These are phyloP conservation scores for Xylariaceae sp. DNA, from an alignment of 2,329 filamentous ascomycete genomes.

Conservation along the genomic window DNA sequence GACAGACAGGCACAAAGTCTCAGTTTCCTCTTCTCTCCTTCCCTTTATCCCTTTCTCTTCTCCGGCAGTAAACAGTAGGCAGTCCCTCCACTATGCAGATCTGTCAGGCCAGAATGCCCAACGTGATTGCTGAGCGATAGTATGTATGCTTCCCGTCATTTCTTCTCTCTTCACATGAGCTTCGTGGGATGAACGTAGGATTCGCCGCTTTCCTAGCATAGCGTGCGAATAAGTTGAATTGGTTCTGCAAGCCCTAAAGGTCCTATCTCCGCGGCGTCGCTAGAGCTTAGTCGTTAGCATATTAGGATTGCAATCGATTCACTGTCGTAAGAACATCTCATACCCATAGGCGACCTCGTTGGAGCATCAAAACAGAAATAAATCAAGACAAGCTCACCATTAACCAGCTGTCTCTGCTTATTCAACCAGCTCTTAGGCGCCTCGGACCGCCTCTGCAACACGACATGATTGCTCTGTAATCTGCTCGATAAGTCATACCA, in stretches of 20 bases:
- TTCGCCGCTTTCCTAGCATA: too few relatives aligned
- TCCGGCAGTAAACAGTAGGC: too few relatives aligned
- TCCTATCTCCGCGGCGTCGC: conserved; percentile 33
- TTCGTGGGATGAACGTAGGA: too few relatives aligned
- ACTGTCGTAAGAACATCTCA: not conserved
- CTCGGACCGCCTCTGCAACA: conserved; percentile 70
- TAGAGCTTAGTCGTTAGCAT: conserved; percentile 17
- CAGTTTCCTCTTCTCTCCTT: too few relatives aligned
- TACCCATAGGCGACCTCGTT: not conserved
- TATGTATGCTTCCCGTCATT: too few relatives aligned
- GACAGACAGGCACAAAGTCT: too few relatives aligned
- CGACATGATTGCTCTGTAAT: conserved; percentile 78
- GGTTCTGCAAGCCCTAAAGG: too few relatives aligned
- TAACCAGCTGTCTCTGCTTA: conserved; percentile 72
- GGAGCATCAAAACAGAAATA: not conserved
- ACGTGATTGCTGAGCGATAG: too few relatives aligned
- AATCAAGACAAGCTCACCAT: conserved; percentile 40
- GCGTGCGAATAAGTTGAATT: not conserved
- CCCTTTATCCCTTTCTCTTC: too few relatives aligned
- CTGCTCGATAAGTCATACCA: conserved; percentile 80
- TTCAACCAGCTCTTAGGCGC: conserved; percentile 78
- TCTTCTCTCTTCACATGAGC: too few relatives aligned
- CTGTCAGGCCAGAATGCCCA: too few relatives aligned
- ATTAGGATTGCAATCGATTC: not conserved
- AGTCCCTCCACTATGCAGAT: too few relatives aligned